Base-by-base conservation (phyloP, 1,284 basidiomycete species). In the Meira nashicola region DNA sequence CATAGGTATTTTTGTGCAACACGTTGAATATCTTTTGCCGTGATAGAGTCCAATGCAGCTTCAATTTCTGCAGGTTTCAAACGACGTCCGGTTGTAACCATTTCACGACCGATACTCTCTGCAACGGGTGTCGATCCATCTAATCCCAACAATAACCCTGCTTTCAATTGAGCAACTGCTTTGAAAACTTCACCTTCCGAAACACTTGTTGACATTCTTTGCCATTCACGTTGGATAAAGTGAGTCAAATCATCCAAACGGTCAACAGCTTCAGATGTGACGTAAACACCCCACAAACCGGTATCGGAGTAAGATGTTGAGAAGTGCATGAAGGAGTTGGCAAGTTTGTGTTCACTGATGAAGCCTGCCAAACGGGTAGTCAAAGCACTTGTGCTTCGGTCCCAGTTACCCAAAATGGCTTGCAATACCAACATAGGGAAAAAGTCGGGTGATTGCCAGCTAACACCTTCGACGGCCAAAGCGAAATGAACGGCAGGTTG, bases 351-450 rank as follows among this genome's bases (percentile, higher is more conserved):
- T 65, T 84, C 84, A 51, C 91, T 91, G 76, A 98, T 83, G 79
- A 92, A 89, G 82, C 94, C 89, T 52, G 89, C 91, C 63, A 99
- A 87, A 62, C 88, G 87, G 59, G 92, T 95, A 65, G 89, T 92
- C 70, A 95, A 86, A 50, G 92, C 87, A 71, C 94, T 94, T 73
- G 98, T 87, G 60, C 89, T 90, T 74, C 95, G 89, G 80, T 99
- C 95, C 95, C 95, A 99, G 86, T 97, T 99, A 70, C 94, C 94
- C 81, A 98, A 89, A 82, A 98, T 92, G 77, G 86, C 88, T 81
- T 96, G 92, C 86, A 97, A 91, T 76, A 93, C 93, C 80, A 97
- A 87, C 92, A 98, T 95, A 65, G 93, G 90, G 87, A 91, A 98
- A 84, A 97, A 97, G 83, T 99, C 95, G 51, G 93, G 93, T 39